Base-by-base conservation (phyloP, 1,139 yeast species). In the Hansenula sp. region DNA sequence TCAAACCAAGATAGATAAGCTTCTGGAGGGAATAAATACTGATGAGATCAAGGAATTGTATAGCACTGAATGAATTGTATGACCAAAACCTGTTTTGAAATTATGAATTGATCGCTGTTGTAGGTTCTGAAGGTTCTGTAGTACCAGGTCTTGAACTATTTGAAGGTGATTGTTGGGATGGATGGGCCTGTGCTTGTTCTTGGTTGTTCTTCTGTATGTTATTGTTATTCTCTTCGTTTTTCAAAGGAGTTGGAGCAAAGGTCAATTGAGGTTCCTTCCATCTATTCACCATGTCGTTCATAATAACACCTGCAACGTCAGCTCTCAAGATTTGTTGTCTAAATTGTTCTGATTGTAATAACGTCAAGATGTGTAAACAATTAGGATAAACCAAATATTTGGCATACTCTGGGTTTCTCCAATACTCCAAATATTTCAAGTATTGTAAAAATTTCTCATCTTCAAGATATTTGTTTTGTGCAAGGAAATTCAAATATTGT, bases 241-340 rank as follows among this genome's bases (percentile, higher is more conserved):
- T 41, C 28, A 53, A 21, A 6, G 60, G 60, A 17, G 57, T 49
- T 3, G 58, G 45, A 8, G 58, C 58, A 47, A 56, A 56, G 11
- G 52, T 49, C 12, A 48, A 43, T 40, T 53, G 57, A 31, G 59
- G 60, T 34, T 67, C 73, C 57, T 74, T 81, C 90, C 91, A 84
- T 50, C 84, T 68, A 43, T 75, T 74, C 15, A 82, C 89, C 93
- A 84, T 84, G 57, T 84, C 91, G 54, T 82, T 82, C 83, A 81
- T 83, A 52, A 81, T 59, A 13, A 72, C 72, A 51, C 74, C 81
- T 66, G 71, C 79, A 53, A 73, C 77, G 60, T 76, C 88, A 42
- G 74, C 80, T 55, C 76, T 79, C 50, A 70, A 71, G 15, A 74
- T 78, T 53, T 70, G 77, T 51, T 60, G 71, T 41, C 86, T 70